Evolutionary conservation across 139 green algal species (phyloP).

Genomic region (Astrephomene gubernaculifera): DNA sequence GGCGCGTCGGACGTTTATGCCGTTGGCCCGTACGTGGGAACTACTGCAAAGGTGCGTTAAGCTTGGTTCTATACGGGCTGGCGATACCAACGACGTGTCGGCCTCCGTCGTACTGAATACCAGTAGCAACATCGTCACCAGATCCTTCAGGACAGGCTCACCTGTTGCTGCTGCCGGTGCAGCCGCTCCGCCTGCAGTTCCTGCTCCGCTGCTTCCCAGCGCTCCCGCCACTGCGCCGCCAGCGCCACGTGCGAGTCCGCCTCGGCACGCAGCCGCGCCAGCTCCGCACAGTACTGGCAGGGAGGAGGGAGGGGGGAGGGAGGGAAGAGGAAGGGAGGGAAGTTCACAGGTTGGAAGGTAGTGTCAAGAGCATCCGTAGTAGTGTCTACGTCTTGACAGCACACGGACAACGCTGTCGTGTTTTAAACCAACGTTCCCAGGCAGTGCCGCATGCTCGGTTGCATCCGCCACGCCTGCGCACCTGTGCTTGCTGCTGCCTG

Average conservation of each 20-base stretch:
- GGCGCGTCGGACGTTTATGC: background rate
- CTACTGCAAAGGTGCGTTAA: too few species aligned
- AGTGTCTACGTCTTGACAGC: background rate
- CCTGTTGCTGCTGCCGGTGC: background rate
- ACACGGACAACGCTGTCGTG: too few species aligned
- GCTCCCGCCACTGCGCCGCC: background rate
- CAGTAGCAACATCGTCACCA: background rate
- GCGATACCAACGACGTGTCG: background rate
- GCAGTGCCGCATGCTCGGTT: background rate
- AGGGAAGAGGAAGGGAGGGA: background rate
- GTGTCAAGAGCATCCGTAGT: background rate
- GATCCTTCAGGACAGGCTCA: background rate
- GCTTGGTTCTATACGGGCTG: too few species aligned
- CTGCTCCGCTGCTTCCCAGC: background rate
- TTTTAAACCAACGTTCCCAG: too few species aligned
- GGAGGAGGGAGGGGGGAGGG: background rate
- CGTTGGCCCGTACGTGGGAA: too few species aligned
- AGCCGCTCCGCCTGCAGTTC: background rate
- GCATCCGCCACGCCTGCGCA: background rate
- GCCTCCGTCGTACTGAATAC: background rate
- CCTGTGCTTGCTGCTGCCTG: slow-evolving; percentile 6
- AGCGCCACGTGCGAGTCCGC: background rate
- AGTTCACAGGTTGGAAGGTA: background rate
- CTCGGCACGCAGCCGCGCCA: background rate
- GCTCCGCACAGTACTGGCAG: background rate